Evolutionary conservation across 2,329 filamentous ascomycete species (phyloP), one percentile per base, ranked within the genome.

Genomic region (Fusarium falciforme): DNA sequence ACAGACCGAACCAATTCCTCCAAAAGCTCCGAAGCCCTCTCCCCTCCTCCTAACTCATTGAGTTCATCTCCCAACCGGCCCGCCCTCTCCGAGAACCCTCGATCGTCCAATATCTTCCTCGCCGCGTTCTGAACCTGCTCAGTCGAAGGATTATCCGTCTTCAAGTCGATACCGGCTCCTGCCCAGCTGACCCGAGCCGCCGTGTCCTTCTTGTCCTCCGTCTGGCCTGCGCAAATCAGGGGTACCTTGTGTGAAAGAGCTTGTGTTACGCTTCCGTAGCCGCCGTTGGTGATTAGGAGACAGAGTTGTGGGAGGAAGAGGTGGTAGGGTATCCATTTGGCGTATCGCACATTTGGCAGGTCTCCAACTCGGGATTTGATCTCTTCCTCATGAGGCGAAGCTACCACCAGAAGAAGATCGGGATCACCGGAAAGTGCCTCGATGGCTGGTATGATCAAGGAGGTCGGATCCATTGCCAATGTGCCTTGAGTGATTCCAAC

Each of bases 401-500:
- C 71, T 9, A 84, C 81, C 5, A 84, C 75, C 0, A 84, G 67
- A 2, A 83, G 67, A 12, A 82, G 72, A 7, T 70, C 61, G 5
- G 76, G 40, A 25, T 84, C 74, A 2, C 66, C 58, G 3, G 70
- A 73, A 1, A 84, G 77, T 2, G 82, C 83, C 17, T 78, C 60
- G n/a, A 84, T 79, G 7, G 82, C 72, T 0, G 83, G 83, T n/a
- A 84, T 76, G 62, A 84, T 83, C 49, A 84, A 76, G 0, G 80
- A 82, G 0, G 77, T 78, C 4, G 82, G 82, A 22, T 84, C 76
- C 78, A 80, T 82, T 38, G 81, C 81, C 22, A 84, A 64, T 0
- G 83, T 84, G 6, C 83, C 83, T 58, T 84, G 83, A 1, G 83
- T 84, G 22, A 84, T 79, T 22, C 80, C 82, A 5, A 84, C 71